Percentiles rank a stretch among this genome's conserved stretches.
These are phyloP conservation scores for Chlorella sp. DNA, from an alignment of 139 green algal species.

Conservation along the genomic window DNA sequence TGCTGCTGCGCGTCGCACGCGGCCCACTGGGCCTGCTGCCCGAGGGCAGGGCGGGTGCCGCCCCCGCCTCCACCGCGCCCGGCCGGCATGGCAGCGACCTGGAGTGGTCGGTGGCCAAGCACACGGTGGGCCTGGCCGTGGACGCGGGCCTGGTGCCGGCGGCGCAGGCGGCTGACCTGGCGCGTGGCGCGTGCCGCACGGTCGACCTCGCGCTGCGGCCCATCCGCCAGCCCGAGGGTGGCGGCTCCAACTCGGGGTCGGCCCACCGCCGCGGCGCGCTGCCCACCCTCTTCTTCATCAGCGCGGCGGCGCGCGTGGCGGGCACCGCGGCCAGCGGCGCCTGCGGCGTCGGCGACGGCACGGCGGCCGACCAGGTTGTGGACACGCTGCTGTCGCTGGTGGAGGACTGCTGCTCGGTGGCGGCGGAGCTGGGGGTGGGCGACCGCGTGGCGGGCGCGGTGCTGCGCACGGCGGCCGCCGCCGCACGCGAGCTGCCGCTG, in stretches of 20 bases:
- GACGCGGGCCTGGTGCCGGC: not conserved
- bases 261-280: not conserved
- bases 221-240: constrained; percentile 18
- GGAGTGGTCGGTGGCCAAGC: constrained; percentile 7
- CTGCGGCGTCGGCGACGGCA: not conserved
- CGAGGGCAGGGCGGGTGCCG: not conserved
- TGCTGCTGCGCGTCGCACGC: not conserved
- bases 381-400: constrained; percentile 11
- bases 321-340: not conserved
- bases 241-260: not conserved
- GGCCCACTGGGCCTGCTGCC: not conserved
- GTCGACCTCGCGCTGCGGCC: constrained; percentile 6
- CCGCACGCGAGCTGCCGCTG: not conserved
- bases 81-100: constrained; percentile 3
- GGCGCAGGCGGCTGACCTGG: constrained; percentile 1
- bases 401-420: constrained; percentile 13
- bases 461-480: constrained; percentile 3
- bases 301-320: constrained; percentile 3
- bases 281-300: constrained; percentile 6
- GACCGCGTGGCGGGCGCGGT: constrained; percentile 13
- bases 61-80: not conserved
- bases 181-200: not conserved
- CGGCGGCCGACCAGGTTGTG: not conserved
- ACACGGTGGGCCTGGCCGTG: constrained; percentile 12
- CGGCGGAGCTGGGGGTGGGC: constrained; percentile 17